Conservation (phyloP, 202 grass and related monocot species). For the Panicum hallii region DNA sequence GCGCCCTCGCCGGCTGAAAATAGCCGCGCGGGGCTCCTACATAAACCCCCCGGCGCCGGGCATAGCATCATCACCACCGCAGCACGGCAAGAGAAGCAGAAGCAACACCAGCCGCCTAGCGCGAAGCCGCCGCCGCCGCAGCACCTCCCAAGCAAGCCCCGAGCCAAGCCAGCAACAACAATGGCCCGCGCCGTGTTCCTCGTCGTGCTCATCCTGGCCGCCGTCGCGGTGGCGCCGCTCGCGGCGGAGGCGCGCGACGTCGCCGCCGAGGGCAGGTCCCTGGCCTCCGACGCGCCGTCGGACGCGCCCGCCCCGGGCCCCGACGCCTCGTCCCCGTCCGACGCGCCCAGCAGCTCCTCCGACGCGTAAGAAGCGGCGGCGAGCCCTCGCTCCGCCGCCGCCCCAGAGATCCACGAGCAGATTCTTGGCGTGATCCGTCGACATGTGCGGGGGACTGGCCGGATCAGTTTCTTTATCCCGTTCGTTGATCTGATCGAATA, state of each 20-base stretch:
- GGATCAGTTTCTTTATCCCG: background rate
- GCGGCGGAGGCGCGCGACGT: background rate
- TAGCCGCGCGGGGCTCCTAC: no score
- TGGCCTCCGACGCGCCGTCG: background rate
- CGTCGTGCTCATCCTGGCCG: conserved; percentile 10
- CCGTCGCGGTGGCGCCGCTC: background rate
- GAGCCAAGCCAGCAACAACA: background rate
- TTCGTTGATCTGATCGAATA: background rate
- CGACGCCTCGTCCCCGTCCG: background rate
- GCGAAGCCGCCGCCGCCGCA: no score
- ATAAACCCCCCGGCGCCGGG: no score
- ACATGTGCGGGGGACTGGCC: no score
- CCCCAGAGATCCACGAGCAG: no score
- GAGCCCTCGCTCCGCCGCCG: no score
- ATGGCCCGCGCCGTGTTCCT: conserved; percentile 7
- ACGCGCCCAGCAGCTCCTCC: background rate
- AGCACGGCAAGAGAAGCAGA: no score
- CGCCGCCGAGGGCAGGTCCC: background rate
- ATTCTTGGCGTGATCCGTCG: no score
- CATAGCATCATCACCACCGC: no score
- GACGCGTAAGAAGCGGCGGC: background rate
- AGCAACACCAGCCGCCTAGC: background rate
- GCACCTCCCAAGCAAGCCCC: no score
- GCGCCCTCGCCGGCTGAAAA: no score
- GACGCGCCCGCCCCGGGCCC: background rate